Evolutionary conservation across 805 yeast genomes (phyloP).

Genomic region (Isabelozyma heimii): DNA sequence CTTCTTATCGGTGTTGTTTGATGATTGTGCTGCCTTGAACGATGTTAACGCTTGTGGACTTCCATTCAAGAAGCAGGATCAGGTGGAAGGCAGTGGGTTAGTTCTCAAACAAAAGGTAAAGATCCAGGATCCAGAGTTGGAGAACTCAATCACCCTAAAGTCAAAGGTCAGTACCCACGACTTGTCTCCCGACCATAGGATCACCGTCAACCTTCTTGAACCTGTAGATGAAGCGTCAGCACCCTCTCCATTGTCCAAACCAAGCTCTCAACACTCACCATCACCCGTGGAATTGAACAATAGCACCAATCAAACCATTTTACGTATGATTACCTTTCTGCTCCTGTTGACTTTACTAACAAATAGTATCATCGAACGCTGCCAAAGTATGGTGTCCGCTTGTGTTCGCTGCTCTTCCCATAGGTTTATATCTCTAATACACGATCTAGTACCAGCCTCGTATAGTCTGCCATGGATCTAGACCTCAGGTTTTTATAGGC

Average conservation of each 20-base stretch:
- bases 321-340: background rate
- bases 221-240: background rate
- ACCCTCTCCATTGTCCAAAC: background rate
- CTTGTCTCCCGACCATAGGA: background rate
- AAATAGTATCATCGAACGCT: background rate
- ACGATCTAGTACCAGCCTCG: background rate
- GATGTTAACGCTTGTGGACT: conserved; percentile 51
- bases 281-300: background rate
- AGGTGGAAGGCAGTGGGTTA: background rate
- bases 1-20: conserved; percentile 42
- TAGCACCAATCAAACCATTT: background rate
- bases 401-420: background rate
- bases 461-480: too few relatives aligned
- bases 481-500: too few relatives aligned
- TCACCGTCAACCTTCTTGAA: background rate
- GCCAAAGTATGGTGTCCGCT: background rate
- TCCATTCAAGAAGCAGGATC: conserved; percentile 46
- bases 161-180: background rate
- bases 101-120: background rate
- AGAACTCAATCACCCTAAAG: background rate
- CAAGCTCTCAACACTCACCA: background rate
- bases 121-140: background rate
- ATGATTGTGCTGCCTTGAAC: conserved; percentile 45
- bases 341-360: background rate
- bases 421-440: background rate